Percentiles rank a stretch among this genome's conserved stretches.
Conservation (phyloP, 2,329 filamentous ascomycete species). For the Colletotrichum liriopes region DNA sequence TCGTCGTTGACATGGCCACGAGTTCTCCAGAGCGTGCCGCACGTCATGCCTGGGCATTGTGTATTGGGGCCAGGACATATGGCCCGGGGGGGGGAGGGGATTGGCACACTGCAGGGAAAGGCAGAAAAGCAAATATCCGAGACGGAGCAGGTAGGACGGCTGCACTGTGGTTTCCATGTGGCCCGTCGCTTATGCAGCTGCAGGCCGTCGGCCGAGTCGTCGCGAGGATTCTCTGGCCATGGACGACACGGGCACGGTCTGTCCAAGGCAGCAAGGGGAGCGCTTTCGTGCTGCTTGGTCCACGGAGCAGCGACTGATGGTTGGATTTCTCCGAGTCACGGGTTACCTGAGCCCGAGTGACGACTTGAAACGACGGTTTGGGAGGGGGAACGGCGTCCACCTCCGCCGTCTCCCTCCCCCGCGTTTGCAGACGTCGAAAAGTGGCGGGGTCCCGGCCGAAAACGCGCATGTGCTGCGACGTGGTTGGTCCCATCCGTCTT, state of each 20-base stretch:
- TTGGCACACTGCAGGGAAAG: neutral
- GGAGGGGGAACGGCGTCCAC: neutral
- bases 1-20: neutral
- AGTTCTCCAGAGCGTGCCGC: neutral
- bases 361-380: neutral
- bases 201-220: neutral
- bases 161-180: no score
- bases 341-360: neutral
- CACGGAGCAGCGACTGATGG: no score
- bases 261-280: neutral
- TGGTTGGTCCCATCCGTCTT: conserved; percentile 14
- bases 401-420: conserved; percentile 1
- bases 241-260: neutral
- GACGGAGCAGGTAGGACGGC: neutral
- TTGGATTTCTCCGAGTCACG: neutral
- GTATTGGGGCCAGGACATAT: neutral
- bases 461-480: conserved; percentile 13
- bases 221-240: neutral
- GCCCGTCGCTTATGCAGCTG: no score
- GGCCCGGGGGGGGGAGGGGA: neutral
- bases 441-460: conserved; percentile 25
- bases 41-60: neutral
- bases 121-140: neutral
- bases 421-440: conserved; percentile 1
- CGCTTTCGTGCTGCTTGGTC: neutral